phyloP scores from a whole-genome alignment of 768 basidiomycete genomes.

The Pleurotus pulmonarius region DNA sequence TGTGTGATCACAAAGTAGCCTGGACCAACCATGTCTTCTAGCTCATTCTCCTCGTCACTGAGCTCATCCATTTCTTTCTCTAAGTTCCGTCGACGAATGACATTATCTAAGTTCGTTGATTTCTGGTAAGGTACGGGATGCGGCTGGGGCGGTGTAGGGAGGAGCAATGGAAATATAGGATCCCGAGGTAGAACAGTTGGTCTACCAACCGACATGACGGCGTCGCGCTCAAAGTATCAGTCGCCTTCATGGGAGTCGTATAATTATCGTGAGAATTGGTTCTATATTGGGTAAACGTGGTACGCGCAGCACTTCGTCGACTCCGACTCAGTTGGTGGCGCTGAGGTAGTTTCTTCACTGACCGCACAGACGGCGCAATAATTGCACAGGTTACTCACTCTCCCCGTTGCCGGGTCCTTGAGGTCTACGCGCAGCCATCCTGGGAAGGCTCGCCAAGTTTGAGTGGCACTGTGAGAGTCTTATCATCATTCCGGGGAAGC shows the following conservation, averaged over 20 bases:
- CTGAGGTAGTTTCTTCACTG: no score
- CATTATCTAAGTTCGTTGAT: conserved; percentile 43
- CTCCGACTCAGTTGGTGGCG: no score
- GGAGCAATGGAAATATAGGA: conserved; percentile 58
- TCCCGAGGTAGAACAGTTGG: conserved; percentile 72
- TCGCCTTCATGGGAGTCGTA: no score
- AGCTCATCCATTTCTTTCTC: conserved; percentile 78
- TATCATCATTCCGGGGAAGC: not conserved
- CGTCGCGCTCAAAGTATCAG: no score
- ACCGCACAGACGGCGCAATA: no score
- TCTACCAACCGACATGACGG: conserved; percentile 44
- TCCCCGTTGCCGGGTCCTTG: no score
- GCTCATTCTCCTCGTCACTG: conserved; percentile 78
- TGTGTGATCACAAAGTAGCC: no score
- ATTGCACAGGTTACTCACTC: no score
- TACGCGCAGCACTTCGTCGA: no score
- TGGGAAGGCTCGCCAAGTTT: not conserved
- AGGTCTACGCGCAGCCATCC: not conserved
- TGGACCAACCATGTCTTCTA: conserved; percentile 65
- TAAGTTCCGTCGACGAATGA: conserved; percentile 65
- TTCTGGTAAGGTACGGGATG: conserved; percentile 57
- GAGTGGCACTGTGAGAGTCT: not conserved
- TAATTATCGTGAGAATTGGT: no score
- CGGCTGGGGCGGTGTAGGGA: conserved; percentile 64
- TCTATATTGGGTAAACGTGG: no score